Evolutionary conservation across 1,139 yeast species (phyloP).

Genomic region (Suhomyces guaymorum): DNA sequence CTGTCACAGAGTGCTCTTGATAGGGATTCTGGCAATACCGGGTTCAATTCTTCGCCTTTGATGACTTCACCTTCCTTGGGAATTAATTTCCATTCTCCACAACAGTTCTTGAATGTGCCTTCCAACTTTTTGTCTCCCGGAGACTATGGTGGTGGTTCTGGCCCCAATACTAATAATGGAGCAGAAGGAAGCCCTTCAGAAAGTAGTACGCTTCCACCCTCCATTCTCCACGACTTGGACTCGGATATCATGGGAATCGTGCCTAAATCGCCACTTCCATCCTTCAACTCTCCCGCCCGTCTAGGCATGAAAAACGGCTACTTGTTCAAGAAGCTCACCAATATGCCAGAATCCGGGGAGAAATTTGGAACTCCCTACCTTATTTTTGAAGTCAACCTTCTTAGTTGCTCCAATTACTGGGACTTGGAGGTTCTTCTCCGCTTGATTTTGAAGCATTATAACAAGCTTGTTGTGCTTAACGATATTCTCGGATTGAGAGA

Average conservation of each 20-base stretch:
- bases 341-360: conserved; percentile 20
- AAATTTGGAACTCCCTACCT: conserved; percentile 19
- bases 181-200: conserved; percentile 6
- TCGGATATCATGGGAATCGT: conserved; percentile 65
- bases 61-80: conserved; percentile 41
- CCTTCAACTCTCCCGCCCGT: conserved; percentile 70
- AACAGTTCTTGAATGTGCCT: conserved; percentile 39
- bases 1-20: conserved; percentile 2
- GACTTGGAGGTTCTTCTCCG: conserved; percentile 57
- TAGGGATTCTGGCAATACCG: conserved; percentile 2
- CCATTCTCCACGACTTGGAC: conserved; percentile 48
- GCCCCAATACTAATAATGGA: conserved; percentile 17
- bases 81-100: conserved; percentile 39
- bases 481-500: conserved; percentile 40
- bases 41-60: conserved; percentile 19
- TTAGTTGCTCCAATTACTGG: conserved; percentile 71
- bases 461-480: conserved; percentile 58
- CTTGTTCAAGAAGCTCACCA: conserved; percentile 41
- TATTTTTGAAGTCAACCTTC: conserved; percentile 59
- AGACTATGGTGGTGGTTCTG: conserved; percentile 18
- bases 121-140: conserved; percentile 38
- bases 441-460: conserved; percentile 63
- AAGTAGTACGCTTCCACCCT: conserved; percentile 29
- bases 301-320: conserved; percentile 74
- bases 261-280: conserved; percentile 60